These are phyloP conservation scores for Aechmea fasciata DNA, from an alignment of 176 grass and related monocot species.

Conservation along the genomic window DNA sequence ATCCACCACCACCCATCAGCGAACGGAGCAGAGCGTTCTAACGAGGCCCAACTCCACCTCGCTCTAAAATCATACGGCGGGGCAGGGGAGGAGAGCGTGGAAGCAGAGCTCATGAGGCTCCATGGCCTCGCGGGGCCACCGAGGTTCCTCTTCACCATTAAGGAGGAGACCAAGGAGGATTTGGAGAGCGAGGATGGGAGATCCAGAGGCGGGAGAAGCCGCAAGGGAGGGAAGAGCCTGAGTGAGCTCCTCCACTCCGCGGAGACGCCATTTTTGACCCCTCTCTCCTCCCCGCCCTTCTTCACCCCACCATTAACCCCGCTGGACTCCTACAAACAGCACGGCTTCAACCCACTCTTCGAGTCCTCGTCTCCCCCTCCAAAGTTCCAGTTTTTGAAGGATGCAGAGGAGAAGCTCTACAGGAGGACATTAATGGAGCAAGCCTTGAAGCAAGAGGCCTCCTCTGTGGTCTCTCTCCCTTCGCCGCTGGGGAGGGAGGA, in stretches of 20 bases:
- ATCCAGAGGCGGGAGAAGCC: constrained; percentile 39
- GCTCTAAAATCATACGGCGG: constrained; percentile 2
- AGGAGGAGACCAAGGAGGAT: constrained; percentile 90
- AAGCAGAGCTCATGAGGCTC: constrained; percentile 81
- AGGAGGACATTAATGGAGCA: constrained; percentile 47
- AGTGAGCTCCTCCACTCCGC: constrained; percentile 58
- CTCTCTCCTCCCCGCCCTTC: constrained; percentile 43
- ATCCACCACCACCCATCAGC: neutral
- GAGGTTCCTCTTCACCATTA: constrained; percentile 89
- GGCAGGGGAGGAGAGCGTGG: constrained; percentile 38
- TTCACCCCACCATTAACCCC: neutral
- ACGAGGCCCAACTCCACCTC: neutral
- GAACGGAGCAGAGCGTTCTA: neutral
- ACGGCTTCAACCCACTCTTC: constrained; percentile 46
- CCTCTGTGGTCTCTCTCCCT: neutral
- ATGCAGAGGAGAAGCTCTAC: constrained; percentile 90
- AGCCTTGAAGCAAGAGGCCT: constrained; percentile 14
- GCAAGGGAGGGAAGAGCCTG: constrained; percentile 35
- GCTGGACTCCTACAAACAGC: constrained; percentile 36
- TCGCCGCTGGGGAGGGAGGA: neutral
- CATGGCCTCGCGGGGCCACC: constrained; percentile 59
- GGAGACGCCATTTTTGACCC: constrained; percentile 58
- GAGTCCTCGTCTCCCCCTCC: constrained; percentile 66
- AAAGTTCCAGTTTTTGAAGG: constrained; percentile 81
- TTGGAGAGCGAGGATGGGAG: constrained; percentile 62